Conservation (phyloP, 2,329 filamentous ascomycete species). For the Aspergillus versicolor region DNA sequence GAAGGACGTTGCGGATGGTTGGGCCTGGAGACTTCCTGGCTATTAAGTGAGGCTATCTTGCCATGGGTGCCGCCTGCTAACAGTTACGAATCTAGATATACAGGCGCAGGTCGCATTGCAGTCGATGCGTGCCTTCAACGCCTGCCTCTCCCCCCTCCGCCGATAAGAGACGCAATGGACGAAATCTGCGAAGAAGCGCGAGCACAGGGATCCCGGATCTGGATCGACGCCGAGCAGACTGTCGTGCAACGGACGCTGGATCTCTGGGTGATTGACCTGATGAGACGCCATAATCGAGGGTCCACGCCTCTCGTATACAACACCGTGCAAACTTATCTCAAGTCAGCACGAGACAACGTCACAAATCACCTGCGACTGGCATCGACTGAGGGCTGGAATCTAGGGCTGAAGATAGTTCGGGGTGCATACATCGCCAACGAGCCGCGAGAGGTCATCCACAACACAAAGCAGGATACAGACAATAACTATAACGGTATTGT, state of each 20-base stretch:
- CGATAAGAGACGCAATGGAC: conserved; percentile 37
- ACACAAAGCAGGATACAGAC: conserved; percentile 41
- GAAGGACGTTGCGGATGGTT: conserved; percentile 48
- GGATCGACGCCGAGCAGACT: conserved; percentile 51
- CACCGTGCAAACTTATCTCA: conserved; percentile 49
- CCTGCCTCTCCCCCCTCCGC: conserved; percentile 24
- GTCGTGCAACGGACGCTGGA: conserved; percentile 46
- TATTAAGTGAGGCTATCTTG: conserved; percentile 36
- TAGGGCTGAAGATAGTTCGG: conserved; percentile 47
- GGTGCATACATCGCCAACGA: conserved; percentile 49
- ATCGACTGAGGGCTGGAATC: conserved; percentile 39
- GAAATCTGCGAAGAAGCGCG: conserved; percentile 37
- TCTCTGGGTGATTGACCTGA: conserved; percentile 46
- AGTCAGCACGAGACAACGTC: conserved; percentile 38
- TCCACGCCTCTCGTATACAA: conserved; percentile 39
- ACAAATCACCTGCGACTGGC: conserved; percentile 40
- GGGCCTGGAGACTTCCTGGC: conserved; percentile 43
- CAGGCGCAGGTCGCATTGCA: conserved; percentile 42
- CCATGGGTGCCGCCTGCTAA: background rate
- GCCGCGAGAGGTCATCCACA: conserved; percentile 34
- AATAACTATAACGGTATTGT: conserved; percentile 52
- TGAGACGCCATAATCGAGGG: conserved; percentile 44
- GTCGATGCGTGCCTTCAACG: conserved; percentile 38
- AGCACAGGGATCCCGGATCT: conserved; percentile 38
- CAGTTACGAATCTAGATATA: conserved; percentile 31